Base-by-base conservation (phyloP, 768 basidiomycete species). In the Galerina sulciceps region DNA sequence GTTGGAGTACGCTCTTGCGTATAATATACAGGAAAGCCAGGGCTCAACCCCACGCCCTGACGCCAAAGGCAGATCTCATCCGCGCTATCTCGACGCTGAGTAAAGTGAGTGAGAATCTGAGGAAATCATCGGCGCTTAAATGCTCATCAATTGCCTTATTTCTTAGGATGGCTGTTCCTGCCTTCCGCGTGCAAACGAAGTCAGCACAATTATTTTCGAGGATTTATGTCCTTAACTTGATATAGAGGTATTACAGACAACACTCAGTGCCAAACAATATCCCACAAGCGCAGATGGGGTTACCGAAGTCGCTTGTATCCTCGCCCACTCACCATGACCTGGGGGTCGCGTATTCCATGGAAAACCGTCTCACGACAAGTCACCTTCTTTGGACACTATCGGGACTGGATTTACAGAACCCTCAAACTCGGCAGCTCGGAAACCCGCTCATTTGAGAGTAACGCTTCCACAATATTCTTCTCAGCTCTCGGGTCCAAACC, bases 211-310 rank as follows among this genome's bases (percentile, higher is more conserved):
- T 31, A 31, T 31, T 5, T 31, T 31, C 8, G 26, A 31, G 26
- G 26, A 8, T 31, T 8, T 8, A 31, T 31, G 1, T 31, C 26
- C 26, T 31, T 5, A 31, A 31, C 26, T 31, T 31, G 26, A 8
- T 31, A 8, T 13, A 51, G 49, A 51, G 49, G 22, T 51, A 51
- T 10, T 51, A 51, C 34, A 51, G 49, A 15, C 49, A 51, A n/a
- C 22, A 51, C 40, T 51, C 49, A 3, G 49, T 51, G 3, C 49
- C 37, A 1, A 51, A 40, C 17, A 51, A 40, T 22, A 22, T 51
- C 2, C 37, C 49, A 1, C 20, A 51, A 6, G 37, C 49, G 5
- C 20, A 37, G n/a, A 22, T 36, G 11, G 49, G 49, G 14, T 37
- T 11, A n/a, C 23, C 49, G 0, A 26, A 40, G 22, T 51, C 37